A percentile compares a stretch with the other conserved stretches of the same genome.
Conservation (phyloP, 192 early-diverging fungal species). For the Coemansia guatemalensis region DNA sequence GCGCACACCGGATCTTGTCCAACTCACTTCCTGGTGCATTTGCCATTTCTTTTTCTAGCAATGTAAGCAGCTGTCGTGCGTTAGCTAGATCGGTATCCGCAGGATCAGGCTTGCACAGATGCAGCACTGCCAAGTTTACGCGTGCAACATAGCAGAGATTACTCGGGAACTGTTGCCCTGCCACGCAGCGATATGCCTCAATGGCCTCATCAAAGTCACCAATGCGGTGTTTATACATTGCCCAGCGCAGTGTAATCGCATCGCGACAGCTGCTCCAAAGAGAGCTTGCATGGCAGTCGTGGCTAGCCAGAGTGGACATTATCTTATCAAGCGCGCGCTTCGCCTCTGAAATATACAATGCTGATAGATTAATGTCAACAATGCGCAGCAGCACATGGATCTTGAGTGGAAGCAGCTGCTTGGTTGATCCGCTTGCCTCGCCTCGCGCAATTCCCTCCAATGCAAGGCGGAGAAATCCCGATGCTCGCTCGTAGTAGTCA, state of each 20-base stretch:
- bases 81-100: background rate
- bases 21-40: slow-evolving; percentile 6
- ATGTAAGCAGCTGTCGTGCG: slow-evolving; percentile 1
- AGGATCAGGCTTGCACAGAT: slow-evolving; percentile 5
- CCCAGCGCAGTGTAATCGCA: slow-evolving; percentile 38
- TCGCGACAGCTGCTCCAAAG: slow-evolving; percentile 35
- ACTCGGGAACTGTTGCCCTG: background rate
- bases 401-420: slow-evolving; percentile 25
- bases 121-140: slow-evolving; percentile 22
- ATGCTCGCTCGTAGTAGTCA: slow-evolving; percentile 19
- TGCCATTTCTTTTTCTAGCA: slow-evolving; percentile 1
- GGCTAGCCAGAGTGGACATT: slow-evolving; percentile 11
- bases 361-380: slow-evolving; percentile 19
- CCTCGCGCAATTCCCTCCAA: slow-evolving; percentile 40
- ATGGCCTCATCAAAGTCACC: slow-evolving; percentile 35
- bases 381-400: slow-evolving; percentile 26
- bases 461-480: slow-evolving; percentile 35
- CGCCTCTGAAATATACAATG: slow-evolving; percentile 26
- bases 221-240: slow-evolving; percentile 43
- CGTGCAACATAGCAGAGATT: slow-evolving; percentile 29
- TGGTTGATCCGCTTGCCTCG: slow-evolving; percentile 19
- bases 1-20: slow-evolving; percentile 16
- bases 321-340: slow-evolving; percentile 28
- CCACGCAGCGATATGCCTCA: slow-evolving; percentile 36
- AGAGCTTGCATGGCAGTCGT: background rate